Evolutionary conservation across 2,329 filamentous ascomycete species (phyloP).

Genomic region (Stagonosporopsis tanaceti): DNA sequence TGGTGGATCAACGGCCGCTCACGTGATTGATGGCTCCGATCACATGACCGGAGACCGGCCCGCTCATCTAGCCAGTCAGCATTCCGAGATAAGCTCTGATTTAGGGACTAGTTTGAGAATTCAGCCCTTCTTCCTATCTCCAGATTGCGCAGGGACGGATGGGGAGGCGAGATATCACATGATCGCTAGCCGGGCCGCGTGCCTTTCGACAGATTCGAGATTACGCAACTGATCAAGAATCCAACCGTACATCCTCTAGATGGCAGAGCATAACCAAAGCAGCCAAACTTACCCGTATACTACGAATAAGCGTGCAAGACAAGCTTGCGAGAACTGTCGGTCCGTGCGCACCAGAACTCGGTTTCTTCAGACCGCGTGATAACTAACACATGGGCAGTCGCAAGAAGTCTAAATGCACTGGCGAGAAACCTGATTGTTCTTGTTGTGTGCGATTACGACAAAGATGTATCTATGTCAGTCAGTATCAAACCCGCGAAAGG

Average conservation of each 20-base stretch:
- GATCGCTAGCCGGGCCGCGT: no score
- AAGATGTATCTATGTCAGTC: conserved; percentile 12
- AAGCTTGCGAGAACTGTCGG: conserved; percentile 20
- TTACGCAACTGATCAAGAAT: background rate
- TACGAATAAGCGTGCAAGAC: conserved; percentile 12
- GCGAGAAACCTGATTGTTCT: conserved; percentile 15
- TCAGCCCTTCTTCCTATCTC: no score
- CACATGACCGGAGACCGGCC: no score
- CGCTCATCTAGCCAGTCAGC: no score
- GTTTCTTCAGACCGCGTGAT: background rate
- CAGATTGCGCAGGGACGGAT: no score
- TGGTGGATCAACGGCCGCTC: no score
- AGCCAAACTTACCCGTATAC: background rate
- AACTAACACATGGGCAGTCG: conserved; percentile 11
- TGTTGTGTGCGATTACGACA: conserved; percentile 18
- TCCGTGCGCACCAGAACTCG: background rate
- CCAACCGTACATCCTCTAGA: conserved; percentile 1
- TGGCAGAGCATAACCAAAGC: conserved; percentile 1
- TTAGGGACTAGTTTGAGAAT: no score
- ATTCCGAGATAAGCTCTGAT: no score
- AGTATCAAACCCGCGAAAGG: conserved; percentile 7
- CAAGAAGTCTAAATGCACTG: conserved; percentile 18
- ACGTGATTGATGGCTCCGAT: no score
- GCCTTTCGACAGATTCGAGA: no score
- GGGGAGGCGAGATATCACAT: no score